Conservation (phyloP, 73 alveolate species). For the Symbiodinium natans region DNA sequence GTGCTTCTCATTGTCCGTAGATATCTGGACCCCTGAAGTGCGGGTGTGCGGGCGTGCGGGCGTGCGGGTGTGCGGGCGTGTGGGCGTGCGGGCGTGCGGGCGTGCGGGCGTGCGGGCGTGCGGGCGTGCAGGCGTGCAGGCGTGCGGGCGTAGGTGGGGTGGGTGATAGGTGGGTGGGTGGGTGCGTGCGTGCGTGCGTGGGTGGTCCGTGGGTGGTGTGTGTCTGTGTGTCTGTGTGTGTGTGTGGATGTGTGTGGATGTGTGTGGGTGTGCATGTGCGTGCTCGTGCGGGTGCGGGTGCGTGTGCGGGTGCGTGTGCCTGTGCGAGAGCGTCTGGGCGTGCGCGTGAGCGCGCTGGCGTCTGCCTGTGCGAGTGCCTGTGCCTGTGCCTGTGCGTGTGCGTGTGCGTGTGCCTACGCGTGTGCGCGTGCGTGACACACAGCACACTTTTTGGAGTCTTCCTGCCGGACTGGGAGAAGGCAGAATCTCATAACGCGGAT, state of each 20-base stretch:
- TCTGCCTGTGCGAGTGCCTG: not conserved
- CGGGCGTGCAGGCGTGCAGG: not conserved
- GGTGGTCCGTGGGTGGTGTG: no score
- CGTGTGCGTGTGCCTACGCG: not conserved
- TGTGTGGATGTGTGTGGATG: no score
- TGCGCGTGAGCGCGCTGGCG: not conserved
- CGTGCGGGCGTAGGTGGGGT: not conserved
- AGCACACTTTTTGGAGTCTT: no score
- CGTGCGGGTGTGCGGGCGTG: not conserved
- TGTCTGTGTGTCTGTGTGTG: no score
- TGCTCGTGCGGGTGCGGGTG: no score
- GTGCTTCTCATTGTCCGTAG: no score
- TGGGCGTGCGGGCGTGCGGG: not conserved
- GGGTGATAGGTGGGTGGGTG: not conserved
- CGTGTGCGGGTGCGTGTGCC: no score
- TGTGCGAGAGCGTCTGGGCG: not conserved
- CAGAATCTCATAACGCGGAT: no score
- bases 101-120: not conserved
- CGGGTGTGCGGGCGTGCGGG: not conserved
- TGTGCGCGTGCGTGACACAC: not conserved
- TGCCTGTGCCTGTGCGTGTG: not conserved
- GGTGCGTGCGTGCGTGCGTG: not conserved
- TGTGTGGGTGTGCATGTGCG: no score
- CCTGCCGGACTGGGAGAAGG: no score
- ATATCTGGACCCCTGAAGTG: no score